Percentiles rank a stretch among this genome's conserved stretches.
Evolutionary conservation across 306 rosid species (phyloP).

Genomic region (Lathyrus aphaca): DNA sequence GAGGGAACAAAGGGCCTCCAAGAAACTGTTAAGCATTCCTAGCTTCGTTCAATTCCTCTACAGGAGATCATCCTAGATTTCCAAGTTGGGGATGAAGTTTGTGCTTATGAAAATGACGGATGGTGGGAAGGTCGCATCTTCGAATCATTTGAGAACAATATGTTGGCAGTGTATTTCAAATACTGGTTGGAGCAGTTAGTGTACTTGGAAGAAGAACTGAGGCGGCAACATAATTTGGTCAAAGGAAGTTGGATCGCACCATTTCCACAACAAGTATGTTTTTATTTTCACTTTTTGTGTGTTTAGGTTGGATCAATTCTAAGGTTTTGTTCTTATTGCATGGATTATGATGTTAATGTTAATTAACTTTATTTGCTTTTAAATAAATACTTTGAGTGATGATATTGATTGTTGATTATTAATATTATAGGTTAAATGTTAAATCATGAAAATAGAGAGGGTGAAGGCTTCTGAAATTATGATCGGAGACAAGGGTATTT

Average conservation of each 20-base stretch:
- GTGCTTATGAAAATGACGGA: slow-evolving; percentile 57
- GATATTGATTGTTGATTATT: slow-evolving; percentile 11
- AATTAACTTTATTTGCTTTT: no score
- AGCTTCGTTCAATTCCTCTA: slow-evolving; percentile 55
- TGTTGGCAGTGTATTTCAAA: slow-evolving; percentile 51
- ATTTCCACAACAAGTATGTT: slow-evolving; percentile 9
- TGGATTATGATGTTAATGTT: neutral
- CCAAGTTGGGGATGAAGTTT: slow-evolving; percentile 60
- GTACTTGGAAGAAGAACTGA: slow-evolving; percentile 45
- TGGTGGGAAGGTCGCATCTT: slow-evolving; percentile 66
- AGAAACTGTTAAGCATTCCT: slow-evolving; percentile 39
- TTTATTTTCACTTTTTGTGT: neutral
- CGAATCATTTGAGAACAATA: slow-evolving; percentile 33
- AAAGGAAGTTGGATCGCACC: slow-evolving; percentile 50
- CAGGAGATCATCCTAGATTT: slow-evolving; percentile 31
- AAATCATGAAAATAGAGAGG: slow-evolving; percentile 23
- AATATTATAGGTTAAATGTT: neutral
- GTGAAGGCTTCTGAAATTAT: neutral
- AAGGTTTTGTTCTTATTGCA: slow-evolving; percentile 1
- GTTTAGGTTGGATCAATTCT: neutral
- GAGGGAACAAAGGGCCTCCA: slow-evolving; percentile 29
- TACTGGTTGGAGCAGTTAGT: slow-evolving; percentile 50
- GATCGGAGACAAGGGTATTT: slow-evolving; percentile 41
- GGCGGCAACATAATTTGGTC: slow-evolving; percentile 62
- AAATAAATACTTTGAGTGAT: neutral